Conservation (phyloP, 306 rosid species). For the Corylus americana region DNA sequence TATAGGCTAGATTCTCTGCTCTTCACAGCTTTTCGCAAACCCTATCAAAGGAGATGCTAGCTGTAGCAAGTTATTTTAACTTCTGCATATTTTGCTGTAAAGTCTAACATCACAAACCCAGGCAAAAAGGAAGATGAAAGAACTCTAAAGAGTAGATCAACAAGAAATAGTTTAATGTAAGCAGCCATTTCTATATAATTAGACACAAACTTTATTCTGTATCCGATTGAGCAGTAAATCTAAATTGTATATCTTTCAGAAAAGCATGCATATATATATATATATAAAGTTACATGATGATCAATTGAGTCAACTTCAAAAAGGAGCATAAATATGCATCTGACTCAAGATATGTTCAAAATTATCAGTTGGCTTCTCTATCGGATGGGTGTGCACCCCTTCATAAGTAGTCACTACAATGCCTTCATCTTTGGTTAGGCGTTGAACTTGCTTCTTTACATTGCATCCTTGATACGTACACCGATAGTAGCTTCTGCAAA, state of each 20-base stretch:
- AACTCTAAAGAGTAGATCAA: too few relatives aligned
- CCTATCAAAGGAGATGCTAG: not conserved
- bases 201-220: not conserved
- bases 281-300: not conserved
- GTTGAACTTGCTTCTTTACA: conserved; percentile 93
- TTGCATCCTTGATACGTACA: conserved; percentile 88
- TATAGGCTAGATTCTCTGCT: too few relatives aligned
- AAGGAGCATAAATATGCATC: conserved; percentile 79
- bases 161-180: not conserved
- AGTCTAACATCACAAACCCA: not conserved
- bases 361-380: conserved; percentile 72
- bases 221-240: not conserved
- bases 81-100: too few relatives aligned
- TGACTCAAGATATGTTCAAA: conserved; percentile 85
- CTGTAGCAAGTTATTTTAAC: too few relatives aligned
- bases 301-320: conserved; percentile 22
- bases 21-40: too few relatives aligned
- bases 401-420: conserved; percentile 88
- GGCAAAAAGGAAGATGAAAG: not conserved
- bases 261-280: not conserved
- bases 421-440: conserved; percentile 79
- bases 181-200: not conserved
- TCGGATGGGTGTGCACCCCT: conserved; percentile 82
- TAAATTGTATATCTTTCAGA: not conserved
- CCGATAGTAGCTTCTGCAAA: conserved; percentile 81